Conservation (phyloP, 2,329 filamentous ascomycete species). For the Bipolaris bicolor region DNA sequence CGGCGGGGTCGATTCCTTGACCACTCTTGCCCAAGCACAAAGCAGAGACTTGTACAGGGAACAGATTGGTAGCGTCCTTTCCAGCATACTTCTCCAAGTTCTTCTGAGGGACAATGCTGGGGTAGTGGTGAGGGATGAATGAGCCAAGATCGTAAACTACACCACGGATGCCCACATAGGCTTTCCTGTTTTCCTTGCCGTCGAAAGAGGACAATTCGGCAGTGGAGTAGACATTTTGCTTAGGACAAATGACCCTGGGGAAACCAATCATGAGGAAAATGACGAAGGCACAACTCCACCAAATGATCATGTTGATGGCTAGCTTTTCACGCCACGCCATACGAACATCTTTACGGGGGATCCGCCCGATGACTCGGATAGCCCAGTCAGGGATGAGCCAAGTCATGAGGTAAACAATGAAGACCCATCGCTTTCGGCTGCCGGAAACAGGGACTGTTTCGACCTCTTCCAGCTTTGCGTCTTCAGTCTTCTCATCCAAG, state of each 20-base stretch:
- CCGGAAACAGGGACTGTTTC: slow-evolving; percentile 80
- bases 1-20: slow-evolving; percentile 65
- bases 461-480: slow-evolving; percentile 87
- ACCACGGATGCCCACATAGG: slow-evolving; percentile 84
- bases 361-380: slow-evolving; percentile 77
- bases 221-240: slow-evolving; percentile 83
- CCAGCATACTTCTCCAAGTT: slow-evolving; percentile 82
- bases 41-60: slow-evolving; percentile 92
- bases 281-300: slow-evolving; percentile 78
- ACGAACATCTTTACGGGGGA: slow-evolving; percentile 90
- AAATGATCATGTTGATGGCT: slow-evolving; percentile 97
- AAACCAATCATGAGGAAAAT: slow-evolving; percentile 92
- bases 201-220: slow-evolving; percentile 75
- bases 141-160: slow-evolving; percentile 81
- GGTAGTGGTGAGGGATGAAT: slow-evolving; percentile 81
- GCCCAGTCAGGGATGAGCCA: slow-evolving; percentile 86
- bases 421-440: slow-evolving; percentile 89
- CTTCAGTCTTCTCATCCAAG: slow-evolving; percentile 93
- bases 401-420: slow-evolving; percentile 80
- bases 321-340: slow-evolving; percentile 96
- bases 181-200: slow-evolving; percentile 68
- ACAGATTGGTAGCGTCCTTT: slow-evolving; percentile 82
- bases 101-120: slow-evolving; percentile 65
- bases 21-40: slow-evolving; percentile 81
- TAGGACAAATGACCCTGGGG: slow-evolving; percentile 87